Evolutionary conservation across 164 flowering plant species (phyloP), one percentile per base, ranked within the genome.

Genomic region (Taxillus chinensis): DNA sequence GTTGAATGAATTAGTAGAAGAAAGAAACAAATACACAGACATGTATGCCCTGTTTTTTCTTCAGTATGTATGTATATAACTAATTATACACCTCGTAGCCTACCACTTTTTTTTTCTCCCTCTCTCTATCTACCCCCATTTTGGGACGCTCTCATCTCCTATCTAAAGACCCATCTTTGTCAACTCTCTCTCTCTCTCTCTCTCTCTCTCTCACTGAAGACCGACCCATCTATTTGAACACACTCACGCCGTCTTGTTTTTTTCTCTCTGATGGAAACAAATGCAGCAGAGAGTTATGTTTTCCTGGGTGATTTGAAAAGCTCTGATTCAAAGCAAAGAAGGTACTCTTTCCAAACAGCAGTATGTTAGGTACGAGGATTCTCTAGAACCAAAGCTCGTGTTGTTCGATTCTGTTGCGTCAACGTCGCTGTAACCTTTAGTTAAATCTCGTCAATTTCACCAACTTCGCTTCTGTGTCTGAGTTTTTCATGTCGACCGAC

Each of bases 401-500:
- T 27, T 27, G 27, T 27, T 27, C 27, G 27, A 27, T 27, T 27
- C 27, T 27, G 27, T 27, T 27, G 27, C 27, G 27, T 27, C 27
- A 27, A 17, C 61, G 61, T n/a, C 48, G 64, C 65, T 61, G 37
- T 41, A 41, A 43, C 5, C 43, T 38, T 45, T 62, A 48, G 54
- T 51, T 5, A 37, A 50, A n/a, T 41, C 53, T 53, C 39, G 48
- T 11, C 16, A 5, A 7, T 40, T 41, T 40, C 4, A 42, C n/a
- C 39, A 2, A 3, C n/a, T 63, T 14, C 48, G 8, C 62, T 7
- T 45, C 3, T 14, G 38, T 45, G 46, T 48, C 16, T 14, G 39
- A 61, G 10, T 17, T 67, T 63, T 71, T 71, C 71, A 77, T 83
- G 85, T 82, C 86, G 46, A 77, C 77, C 63, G 87, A 83, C 64